Base-by-base conservation (phyloP, 2,329 filamentous ascomycete genomes). In the Monosporascus sp. region DNA sequence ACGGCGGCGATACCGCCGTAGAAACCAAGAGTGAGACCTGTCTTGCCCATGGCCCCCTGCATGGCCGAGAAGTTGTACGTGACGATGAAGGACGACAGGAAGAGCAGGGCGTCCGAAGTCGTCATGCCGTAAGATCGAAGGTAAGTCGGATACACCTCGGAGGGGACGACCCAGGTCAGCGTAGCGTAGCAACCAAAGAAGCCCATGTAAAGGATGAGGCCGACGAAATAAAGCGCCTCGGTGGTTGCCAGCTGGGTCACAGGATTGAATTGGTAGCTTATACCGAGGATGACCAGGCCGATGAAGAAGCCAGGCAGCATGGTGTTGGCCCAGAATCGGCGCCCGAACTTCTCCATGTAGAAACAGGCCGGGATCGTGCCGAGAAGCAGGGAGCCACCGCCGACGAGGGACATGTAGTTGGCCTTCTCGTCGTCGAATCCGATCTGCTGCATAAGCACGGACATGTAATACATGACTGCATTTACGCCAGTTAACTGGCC, bases 371-470 rank as follows among this genome's bases (percentile, higher is more conserved):
- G 85, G 37, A 88, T 84, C 0, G 85, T 86, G 22, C 85, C 86
- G 17, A 90, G 61, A 0, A 89, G 76, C 0, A 90, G 76, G 0
- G 85, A 73, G 4, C 84, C 86, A 26, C 86, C 86, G 3, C 87
- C 86, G 15, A 90, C 86, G 0, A 89, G 77, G 0, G 86, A 88
- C 86, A 90, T 89, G 75, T 88, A 89, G 55, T 85, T 87, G 17
- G 83, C 71, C 49, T 85, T 68, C 54, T 80, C 76, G 7, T 78
- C 69, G 61, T 84, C 68, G 68, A 89, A 89, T 14, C 86, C 86
- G 44, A 89, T 84, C 62, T 85, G 79, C 49, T 70, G 71, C 84
- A 89, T 88, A 7, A 90, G 71, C 0, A 82, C 76, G 0, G 75
- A 78, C 85, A 89, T 87, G 71, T 88, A 89, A 70, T 89, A 89